phyloP scores from a whole-genome alignment of 2,329 filamentous ascomycete genomes.

The Aspergillus sp. region DNA sequence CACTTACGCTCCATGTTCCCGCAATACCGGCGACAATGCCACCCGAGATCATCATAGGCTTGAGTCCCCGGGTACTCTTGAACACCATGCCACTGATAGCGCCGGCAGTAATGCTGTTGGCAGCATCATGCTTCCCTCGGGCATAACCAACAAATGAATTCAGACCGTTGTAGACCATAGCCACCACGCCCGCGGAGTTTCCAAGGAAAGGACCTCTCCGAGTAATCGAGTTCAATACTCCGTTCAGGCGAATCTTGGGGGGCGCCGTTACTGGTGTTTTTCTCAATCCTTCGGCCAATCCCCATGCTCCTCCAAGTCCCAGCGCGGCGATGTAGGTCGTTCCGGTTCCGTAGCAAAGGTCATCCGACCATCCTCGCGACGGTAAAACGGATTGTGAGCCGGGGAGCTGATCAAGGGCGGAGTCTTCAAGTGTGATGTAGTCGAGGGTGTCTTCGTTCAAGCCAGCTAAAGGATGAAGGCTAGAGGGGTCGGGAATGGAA shows the following conservation, averaged over 20 bases:
- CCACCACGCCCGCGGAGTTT: slow-evolving; percentile 92
- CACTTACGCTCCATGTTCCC: slow-evolving; percentile 84
- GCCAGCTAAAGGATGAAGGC: slow-evolving; percentile 89
- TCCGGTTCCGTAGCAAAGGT: slow-evolving; percentile 96
- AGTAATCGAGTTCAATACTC: slow-evolving; percentile 91
- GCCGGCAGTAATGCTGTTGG: slow-evolving; percentile 85
- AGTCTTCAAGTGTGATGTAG: slow-evolving; percentile 92
- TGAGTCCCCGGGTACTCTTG: slow-evolving; percentile 87
- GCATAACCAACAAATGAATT: slow-evolving; percentile 80
- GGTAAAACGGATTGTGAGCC: slow-evolving; percentile 85
- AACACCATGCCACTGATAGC: slow-evolving; percentile 89
- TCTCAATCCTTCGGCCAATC: slow-evolving; percentile 82
- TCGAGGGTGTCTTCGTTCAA: slow-evolving; percentile 91
- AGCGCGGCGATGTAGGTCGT: slow-evolving; percentile 90
- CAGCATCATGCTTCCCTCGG: slow-evolving; percentile 82
- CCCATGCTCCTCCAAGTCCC: slow-evolving; percentile 85
- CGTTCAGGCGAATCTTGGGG: slow-evolving; percentile 90
- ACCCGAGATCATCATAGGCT: slow-evolving; percentile 93
- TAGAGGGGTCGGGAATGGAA: slow-evolving; percentile 78
- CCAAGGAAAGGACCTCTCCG: slow-evolving; percentile 90
- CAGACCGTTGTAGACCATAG: slow-evolving; percentile 92
- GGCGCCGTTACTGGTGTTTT: slow-evolving; percentile 69
- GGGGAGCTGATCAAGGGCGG: slow-evolving; percentile 79
- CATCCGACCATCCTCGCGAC: slow-evolving; percentile 95
- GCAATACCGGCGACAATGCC: slow-evolving; percentile 84